Evolutionary conservation across 1,139 yeast genomes (phyloP).

Genomic region (Nakaseomyces kungkrabaensis): DNA sequence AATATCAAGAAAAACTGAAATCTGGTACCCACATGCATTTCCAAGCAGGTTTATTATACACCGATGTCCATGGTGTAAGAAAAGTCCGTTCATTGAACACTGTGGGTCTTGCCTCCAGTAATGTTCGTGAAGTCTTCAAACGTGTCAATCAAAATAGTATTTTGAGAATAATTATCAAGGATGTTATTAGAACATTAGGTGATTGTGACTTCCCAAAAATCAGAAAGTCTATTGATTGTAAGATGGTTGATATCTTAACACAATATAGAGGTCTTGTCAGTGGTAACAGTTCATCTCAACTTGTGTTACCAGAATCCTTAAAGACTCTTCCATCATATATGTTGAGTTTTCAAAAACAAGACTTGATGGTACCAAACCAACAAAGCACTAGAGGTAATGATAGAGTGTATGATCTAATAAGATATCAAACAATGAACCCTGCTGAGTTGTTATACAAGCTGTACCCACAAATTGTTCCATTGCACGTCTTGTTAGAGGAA

Average conservation of each 20-base stretch:
- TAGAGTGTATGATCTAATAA: constrained; percentile 50
- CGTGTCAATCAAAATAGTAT: constrained; percentile 82
- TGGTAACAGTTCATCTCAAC: constrained; percentile 45
- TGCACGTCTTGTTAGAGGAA: constrained; percentile 52
- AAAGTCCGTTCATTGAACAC: constrained; percentile 78
- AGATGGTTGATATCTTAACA: constrained; percentile 63
- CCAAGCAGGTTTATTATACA: constrained; percentile 83
- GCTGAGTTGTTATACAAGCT: constrained; percentile 54
- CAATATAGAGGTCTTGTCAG: constrained; percentile 55
- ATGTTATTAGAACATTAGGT: constrained; percentile 53
- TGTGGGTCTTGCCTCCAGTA: constrained; percentile 71
- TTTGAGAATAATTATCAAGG: constrained; percentile 62
- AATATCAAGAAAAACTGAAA: constrained; percentile 68
- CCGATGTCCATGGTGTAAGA: constrained; percentile 65
- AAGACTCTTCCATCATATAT: constrained; percentile 61
- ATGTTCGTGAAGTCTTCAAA: constrained; percentile 63
- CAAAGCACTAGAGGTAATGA: constrained; percentile 43
- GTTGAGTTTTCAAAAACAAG: constrained; percentile 59
- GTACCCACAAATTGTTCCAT: constrained; percentile 72
- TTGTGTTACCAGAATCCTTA: constrained; percentile 75
- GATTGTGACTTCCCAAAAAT: constrained; percentile 52
- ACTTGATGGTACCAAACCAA: constrained; percentile 46
- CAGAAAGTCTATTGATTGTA: constrained; percentile 52
- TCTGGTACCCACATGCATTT: constrained; percentile 74
- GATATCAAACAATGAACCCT: constrained; percentile 46